phyloP scores from a whole-genome alignment of 305 asterid species.

The Fraxinus platypoda region DNA sequence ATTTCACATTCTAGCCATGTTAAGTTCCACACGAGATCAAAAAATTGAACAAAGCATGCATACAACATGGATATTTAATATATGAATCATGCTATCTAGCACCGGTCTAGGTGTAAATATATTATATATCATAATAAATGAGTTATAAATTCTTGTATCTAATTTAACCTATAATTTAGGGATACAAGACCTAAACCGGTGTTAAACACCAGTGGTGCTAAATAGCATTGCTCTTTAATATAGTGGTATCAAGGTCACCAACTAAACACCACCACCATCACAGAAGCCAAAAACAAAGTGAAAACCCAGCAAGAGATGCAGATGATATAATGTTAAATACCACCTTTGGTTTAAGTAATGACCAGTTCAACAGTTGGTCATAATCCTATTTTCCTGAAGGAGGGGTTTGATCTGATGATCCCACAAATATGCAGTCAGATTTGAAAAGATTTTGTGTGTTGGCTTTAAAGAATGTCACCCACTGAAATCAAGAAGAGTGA shows the following conservation, averaged over 20 bases:
- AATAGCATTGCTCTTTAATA: background rate
- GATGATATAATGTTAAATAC: background rate
- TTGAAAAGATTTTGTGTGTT: background rate
- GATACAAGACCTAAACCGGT: no score
- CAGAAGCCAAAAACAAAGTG: background rate
- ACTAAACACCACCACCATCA: background rate
- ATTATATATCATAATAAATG: no score
- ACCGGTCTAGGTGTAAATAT: no score
- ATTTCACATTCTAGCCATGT: background rate
- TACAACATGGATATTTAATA: background rate
- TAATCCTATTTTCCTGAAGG: background rate
- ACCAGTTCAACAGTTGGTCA: background rate
- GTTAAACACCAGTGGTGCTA: no score
- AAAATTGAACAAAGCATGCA: background rate
- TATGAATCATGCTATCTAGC: background rate
- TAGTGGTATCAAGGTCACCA: background rate
- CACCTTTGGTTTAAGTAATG: background rate
- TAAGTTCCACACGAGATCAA: background rate
- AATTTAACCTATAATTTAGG: no score
- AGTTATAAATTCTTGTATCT: no score
- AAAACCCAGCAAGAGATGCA: background rate
- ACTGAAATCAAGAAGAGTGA: background rate
- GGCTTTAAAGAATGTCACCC: background rate
- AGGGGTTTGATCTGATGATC: background rate
- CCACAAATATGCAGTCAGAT: background rate